phyloP scores from a whole-genome alignment of 1,284 basidiomycete species.

The Sporisorium scitamineum region DNA sequence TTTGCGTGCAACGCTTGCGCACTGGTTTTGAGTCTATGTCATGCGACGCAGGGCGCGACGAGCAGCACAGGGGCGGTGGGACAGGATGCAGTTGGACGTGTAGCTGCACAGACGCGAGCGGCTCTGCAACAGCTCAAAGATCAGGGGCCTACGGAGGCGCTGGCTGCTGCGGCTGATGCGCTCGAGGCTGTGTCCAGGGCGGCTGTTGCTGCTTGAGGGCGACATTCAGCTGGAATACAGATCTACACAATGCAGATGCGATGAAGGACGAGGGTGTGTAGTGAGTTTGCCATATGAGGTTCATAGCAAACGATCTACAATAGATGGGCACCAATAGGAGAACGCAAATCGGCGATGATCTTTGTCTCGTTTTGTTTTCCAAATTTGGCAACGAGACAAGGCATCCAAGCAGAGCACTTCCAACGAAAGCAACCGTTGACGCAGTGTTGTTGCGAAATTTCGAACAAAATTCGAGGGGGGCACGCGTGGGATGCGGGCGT shows the following conservation, averaged over 20 bases:
- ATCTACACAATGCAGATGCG: neutral
- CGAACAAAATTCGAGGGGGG: slow-evolving; percentile 2
- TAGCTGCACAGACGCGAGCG: slow-evolving; percentile 20
- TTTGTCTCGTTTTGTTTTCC: neutral
- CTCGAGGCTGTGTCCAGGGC: slow-evolving; percentile 26
- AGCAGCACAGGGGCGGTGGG: slow-evolving; percentile 24
- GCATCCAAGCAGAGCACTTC: neutral
- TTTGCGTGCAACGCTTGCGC: slow-evolving; percentile 58
- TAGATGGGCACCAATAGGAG: too few species aligned
- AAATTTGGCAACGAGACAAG: neutral
- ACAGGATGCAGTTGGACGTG: slow-evolving; percentile 28
- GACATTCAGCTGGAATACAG: neutral
- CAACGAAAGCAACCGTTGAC: slow-evolving; percentile 1
- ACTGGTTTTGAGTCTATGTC: slow-evolving; percentile 39
- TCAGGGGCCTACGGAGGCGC: slow-evolving; percentile 48
- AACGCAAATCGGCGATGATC: neutral
- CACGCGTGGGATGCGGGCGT: neutral
- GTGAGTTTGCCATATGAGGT: neutral
- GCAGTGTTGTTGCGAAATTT: slow-evolving; percentile 1
- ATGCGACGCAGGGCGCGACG: slow-evolving; percentile 10
- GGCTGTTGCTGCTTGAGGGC: neutral
- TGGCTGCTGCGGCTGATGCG: slow-evolving; percentile 35
- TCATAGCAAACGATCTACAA: too few species aligned
- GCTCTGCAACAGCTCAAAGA: slow-evolving; percentile 33
- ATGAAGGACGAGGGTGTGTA: neutral